Base-by-base conservation (phyloP, 1,284 basidiomycete genomes). In the Naganishia cerealis region DNA sequence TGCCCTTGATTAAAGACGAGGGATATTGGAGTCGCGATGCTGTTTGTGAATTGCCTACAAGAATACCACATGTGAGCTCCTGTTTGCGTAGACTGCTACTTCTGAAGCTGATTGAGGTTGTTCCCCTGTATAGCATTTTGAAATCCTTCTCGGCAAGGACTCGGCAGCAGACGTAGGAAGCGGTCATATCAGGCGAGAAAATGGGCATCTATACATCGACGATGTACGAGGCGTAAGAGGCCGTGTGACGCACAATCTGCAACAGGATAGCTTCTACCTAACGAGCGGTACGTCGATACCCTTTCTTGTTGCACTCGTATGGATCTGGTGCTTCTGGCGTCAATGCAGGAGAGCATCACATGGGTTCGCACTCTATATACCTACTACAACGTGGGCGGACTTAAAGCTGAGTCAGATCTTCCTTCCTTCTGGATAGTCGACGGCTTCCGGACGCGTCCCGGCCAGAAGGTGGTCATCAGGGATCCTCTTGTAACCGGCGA, bases 181-280 rank as follows among this genome's bases (percentile, higher is more conserved):
- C 21, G 93, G 93, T 76, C 79, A 93, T 15, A 82, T 82, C 21
- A 78, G 83, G 58, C 84, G 88, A 33, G 73, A 83, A 0, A 87
- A 90, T 73, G 92, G 92, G 2, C 90, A 87, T 76, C 76, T 75
- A 62, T 81, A 91, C 65, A 80, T 94, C 36, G 84, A 87, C 57
- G 89, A 92, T 75, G 83, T 92, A 9, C 85, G 87, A 1, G 92
- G 92, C 2, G 84, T 94, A 56, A 85, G 89, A 36, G 84, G 88
- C 1, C 87, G 87, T 68, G 87, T 94, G 24, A 87, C 90, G 26
- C 88, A 86, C 74, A 84, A 90, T 29, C 77, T 92, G 57, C 92
- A 94, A 74, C 88, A 89, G n/a, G 86, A 83, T 73, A 92, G 92
- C 4, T 94, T 92, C 74, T 91, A 94, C 73, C 85, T 94, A 52